Conservation (phyloP, 1,139 yeast genomes). For the Candida sp. region DNA sequence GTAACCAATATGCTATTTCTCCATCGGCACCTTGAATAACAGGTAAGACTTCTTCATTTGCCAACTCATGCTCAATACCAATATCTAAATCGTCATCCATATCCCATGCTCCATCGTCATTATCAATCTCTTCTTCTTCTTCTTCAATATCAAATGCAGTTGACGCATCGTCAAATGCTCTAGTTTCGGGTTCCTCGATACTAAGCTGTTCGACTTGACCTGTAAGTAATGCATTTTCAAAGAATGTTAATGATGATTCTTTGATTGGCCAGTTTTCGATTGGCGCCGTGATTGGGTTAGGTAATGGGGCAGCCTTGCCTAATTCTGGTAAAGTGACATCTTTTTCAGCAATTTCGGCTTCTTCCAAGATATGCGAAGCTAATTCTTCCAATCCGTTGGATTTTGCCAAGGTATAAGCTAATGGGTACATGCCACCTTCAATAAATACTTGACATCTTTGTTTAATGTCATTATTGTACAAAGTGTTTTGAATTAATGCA, state of each 20-base stretch:
- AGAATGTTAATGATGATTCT: constrained; percentile 69
- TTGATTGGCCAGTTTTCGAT: constrained; percentile 79
- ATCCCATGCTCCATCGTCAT: constrained; percentile 55
- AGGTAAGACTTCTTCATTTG: constrained; percentile 23
- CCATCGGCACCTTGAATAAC: constrained; percentile 36
- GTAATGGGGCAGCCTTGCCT: constrained; percentile 39
- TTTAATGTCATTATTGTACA: constrained; percentile 73
- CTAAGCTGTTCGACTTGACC: constrained; percentile 72
- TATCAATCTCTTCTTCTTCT: constrained; percentile 42
- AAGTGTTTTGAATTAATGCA: constrained; percentile 78
- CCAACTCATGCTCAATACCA: constrained; percentile 36
- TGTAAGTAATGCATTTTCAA: constrained; percentile 72
- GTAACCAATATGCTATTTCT: constrained; percentile 80
- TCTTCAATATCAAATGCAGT: constrained; percentile 27
- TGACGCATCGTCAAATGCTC: constrained; percentile 10
- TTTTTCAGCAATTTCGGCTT: constrained; percentile 62
- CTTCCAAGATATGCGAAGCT: constrained; percentile 67
- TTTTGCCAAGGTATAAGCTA: constrained; percentile 93
- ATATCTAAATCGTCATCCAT: constrained; percentile 49
- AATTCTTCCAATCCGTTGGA: constrained; percentile 76
- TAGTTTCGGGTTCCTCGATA: constrained; percentile 41
- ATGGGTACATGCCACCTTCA: constrained; percentile 77
- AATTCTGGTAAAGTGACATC: constrained; percentile 66
- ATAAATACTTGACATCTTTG: constrained; percentile 74
- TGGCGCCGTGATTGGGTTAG: constrained; percentile 45